Conservation (phyloP, 371 early-diverging fungal species). For the Mortierella sp. region DNA sequence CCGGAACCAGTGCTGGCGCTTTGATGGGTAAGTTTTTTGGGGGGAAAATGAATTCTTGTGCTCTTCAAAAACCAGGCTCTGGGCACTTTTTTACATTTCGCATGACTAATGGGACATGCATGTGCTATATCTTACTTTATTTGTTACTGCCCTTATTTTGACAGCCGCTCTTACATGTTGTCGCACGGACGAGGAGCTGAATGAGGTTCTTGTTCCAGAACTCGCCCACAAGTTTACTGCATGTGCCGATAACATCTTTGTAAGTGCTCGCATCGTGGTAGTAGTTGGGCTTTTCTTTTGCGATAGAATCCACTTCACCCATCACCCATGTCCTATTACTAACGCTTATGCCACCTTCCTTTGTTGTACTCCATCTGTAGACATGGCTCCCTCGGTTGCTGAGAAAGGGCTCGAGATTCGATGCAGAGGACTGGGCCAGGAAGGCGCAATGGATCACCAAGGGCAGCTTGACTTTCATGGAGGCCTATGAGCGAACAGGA, state of each 20-base stretch:
- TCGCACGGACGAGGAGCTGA: slow-evolving; percentile 85
- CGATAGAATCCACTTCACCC: background rate
- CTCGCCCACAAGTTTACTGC: slow-evolving; percentile 70
- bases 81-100: slow-evolving; percentile 11
- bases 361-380: slow-evolving; percentile 7
- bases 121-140: slow-evolving; percentile 25
- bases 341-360: background rate
- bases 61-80: background rate
- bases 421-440: slow-evolving; percentile 80
- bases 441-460: slow-evolving; percentile 81
- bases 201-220: slow-evolving; percentile 73
- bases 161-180: slow-evolving; percentile 86
- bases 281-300: background rate
- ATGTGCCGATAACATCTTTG: slow-evolving; percentile 67
- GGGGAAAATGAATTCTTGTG: background rate
- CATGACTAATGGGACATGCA: slow-evolving; percentile 37
- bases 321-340: background rate
- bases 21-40: slow-evolving; percentile 64
- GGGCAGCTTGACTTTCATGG: slow-evolving; percentile 89
- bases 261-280: slow-evolving; percentile 16
- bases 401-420: slow-evolving; percentile 69
- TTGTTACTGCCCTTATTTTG: slow-evolving; percentile 38
- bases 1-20: slow-evolving; percentile 89
- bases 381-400: slow-evolving; percentile 44
- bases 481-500: slow-evolving; percentile 91